A percentile compares a stretch with the other conserved stretches of the same genome.
Conservation (phyloP, 441 rosid genomes). For the Eutrema salsugineum region DNA sequence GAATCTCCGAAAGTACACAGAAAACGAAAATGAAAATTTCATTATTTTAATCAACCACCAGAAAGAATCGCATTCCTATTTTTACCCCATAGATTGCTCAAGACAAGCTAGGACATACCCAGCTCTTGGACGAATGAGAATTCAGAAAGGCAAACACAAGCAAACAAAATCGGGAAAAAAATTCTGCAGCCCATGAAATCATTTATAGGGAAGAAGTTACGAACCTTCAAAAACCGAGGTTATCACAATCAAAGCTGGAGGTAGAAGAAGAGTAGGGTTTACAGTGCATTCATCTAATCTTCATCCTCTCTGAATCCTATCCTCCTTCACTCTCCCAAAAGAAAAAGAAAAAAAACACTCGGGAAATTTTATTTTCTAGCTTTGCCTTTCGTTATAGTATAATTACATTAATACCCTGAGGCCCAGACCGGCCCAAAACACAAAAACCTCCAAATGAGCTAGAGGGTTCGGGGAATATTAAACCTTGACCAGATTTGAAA, state of each 20-base stretch:
- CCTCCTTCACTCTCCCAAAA: constrained; percentile 17
- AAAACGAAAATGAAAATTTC: neutral
- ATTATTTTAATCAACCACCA: neutral
- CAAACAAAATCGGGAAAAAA: neutral
- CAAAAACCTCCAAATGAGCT: neutral
- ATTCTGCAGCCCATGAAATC: neutral
- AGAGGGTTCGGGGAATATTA: constrained; percentile 13
- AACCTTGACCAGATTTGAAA: constrained; percentile 27
- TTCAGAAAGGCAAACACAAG: constrained; percentile 6
- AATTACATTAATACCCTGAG: neutral
- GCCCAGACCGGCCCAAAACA: constrained; percentile 25
- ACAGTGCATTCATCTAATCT: constrained; percentile 12
- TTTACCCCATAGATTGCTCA: neutral
- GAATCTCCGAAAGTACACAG: neutral
- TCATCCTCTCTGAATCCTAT: constrained; percentile 18
- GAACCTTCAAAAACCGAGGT: neutral
- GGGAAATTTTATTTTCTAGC: neutral
- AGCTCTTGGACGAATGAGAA: neutral
- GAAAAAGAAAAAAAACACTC: neutral
- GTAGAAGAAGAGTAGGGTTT: constrained; percentile 15
- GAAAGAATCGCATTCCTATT: neutral
- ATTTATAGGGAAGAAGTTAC: neutral
- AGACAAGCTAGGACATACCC: neutral
- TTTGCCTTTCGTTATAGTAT: neutral
- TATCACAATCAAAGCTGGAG: neutral